Conservation (phyloP, 2,329 filamentous ascomycete genomes). For the Aspergillus melleus region DNA sequence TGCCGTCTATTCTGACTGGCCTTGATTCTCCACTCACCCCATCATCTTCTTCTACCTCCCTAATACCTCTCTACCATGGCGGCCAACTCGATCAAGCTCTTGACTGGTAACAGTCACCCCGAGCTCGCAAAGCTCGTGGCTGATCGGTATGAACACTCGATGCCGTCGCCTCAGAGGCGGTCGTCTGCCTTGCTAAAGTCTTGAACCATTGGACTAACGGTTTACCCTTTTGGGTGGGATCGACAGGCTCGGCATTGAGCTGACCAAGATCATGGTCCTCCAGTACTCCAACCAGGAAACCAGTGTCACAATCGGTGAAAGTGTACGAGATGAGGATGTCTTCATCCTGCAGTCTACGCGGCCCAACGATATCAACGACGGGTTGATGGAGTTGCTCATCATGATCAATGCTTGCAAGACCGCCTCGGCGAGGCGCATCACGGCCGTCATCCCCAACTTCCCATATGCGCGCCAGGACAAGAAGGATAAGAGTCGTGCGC, state of each 20-base stretch:
- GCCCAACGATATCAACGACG: constrained; percentile 95
- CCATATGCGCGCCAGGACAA: constrained; percentile 97
- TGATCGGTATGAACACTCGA: constrained; percentile 54
- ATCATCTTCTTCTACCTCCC: constrained; percentile 1
- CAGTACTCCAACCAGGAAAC: constrained; percentile 66
- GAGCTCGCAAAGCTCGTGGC: constrained; percentile 69
- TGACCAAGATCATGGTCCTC: constrained; percentile 67
- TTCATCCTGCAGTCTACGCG: constrained; percentile 96
- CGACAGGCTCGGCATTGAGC: constrained; percentile 62
- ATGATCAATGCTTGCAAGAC: constrained; percentile 96
- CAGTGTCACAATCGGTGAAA: constrained; percentile 87
- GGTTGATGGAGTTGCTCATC: constrained; percentile 95
- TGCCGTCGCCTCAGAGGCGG: background rate
- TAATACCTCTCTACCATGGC: constrained; percentile 52
- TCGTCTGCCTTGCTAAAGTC: background rate
- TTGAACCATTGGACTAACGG: background rate
- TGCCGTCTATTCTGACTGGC: background rate
- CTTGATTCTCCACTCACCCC: constrained; percentile 6
- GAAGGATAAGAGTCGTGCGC: constrained; percentile 94
- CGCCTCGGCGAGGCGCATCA: constrained; percentile 84
- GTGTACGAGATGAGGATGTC: constrained; percentile 94
- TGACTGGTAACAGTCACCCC: constrained; percentile 74
- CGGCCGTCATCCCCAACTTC: constrained; percentile 93
- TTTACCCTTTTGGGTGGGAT: constrained; percentile 13
- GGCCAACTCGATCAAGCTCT: constrained; percentile 71